Percentiles rank a stretch among this genome's conserved stretches.
Evolutionary conservation across 805 yeast species (phyloP).

Genomic region (Yarrowia divulgata): DNA sequence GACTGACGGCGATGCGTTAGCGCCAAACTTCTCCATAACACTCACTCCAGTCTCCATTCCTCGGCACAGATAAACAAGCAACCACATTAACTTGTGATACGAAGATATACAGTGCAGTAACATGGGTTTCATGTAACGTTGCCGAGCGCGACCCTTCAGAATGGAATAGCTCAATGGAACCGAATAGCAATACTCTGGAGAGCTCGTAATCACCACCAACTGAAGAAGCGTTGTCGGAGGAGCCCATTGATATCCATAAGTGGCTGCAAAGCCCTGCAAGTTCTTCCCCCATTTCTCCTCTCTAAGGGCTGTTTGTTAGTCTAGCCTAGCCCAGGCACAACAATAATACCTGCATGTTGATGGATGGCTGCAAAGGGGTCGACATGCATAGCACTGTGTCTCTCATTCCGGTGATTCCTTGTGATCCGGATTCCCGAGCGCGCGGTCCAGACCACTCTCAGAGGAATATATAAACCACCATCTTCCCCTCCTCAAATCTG

Average conservation of each 20-base stretch:
- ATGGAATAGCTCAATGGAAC: not conserved
- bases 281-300: too few relatives aligned
- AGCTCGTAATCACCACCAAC: not conserved
- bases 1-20: not conserved
- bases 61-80: not conserved
- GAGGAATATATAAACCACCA: not conserved
- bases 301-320: not conserved
- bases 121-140: slow-evolving; percentile 4
- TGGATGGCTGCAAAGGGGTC: not conserved
- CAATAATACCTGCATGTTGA: slow-evolving; percentile 9
- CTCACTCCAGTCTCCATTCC: not conserved
- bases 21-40: not conserved
- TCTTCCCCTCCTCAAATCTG: not conserved
- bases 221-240: not conserved
- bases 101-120: not conserved
- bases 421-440: not conserved
- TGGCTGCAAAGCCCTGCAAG: not conserved
- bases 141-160: not conserved
- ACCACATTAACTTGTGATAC: slow-evolving; percentile 8
- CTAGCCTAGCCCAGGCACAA: not conserved
- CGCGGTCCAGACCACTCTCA: not conserved
- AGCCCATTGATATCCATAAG: not conserved
- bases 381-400: not conserved
- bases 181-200: not conserved
- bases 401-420: not conserved